These are phyloP conservation scores for Podila epicladia DNA, from an alignment of 192 early-diverging fungal genomes.

Conservation along the genomic window DNA sequence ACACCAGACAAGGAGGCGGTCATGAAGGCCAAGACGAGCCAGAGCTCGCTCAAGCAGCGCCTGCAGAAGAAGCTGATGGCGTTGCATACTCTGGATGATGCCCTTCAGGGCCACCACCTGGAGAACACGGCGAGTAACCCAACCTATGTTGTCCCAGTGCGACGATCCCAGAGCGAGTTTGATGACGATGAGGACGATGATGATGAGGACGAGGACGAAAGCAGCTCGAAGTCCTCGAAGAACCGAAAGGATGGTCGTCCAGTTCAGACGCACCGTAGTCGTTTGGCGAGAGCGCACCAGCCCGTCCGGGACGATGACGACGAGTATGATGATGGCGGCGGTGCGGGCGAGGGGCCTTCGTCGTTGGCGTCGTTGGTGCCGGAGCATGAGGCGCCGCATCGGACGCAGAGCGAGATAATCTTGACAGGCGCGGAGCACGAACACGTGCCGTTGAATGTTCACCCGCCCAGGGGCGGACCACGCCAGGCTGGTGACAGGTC, in stretches of 20 bases:
- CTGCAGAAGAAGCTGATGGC: conserved; percentile 15
- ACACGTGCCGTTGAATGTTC: background rate
- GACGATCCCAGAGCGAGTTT: background rate
- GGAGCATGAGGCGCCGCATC: background rate
- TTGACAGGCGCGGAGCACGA: background rate
- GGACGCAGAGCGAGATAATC: background rate
- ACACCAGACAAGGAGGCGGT: background rate
- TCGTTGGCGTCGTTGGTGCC: background rate
- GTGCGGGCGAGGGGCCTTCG: background rate
- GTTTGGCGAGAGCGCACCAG: background rate
- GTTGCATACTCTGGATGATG: conserved; percentile 20
- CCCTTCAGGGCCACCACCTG: conserved; percentile 3
- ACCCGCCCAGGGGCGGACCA: background rate
- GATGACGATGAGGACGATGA: background rate
- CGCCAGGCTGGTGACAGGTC: too few relatives aligned
- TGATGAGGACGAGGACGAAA: background rate
- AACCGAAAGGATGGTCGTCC: background rate
- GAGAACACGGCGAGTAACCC: background rate
- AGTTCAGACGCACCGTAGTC: background rate
- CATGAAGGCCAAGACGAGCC: background rate
- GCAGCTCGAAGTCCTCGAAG: background rate
- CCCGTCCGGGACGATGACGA: background rate
- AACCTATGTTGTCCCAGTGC: background rate
- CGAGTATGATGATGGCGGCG: background rate
- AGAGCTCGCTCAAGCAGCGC: conserved; percentile 6